Base-by-base conservation (phyloP, 2,329 filamentous ascomycete species). In the Paraconiothyrium sp. region DNA sequence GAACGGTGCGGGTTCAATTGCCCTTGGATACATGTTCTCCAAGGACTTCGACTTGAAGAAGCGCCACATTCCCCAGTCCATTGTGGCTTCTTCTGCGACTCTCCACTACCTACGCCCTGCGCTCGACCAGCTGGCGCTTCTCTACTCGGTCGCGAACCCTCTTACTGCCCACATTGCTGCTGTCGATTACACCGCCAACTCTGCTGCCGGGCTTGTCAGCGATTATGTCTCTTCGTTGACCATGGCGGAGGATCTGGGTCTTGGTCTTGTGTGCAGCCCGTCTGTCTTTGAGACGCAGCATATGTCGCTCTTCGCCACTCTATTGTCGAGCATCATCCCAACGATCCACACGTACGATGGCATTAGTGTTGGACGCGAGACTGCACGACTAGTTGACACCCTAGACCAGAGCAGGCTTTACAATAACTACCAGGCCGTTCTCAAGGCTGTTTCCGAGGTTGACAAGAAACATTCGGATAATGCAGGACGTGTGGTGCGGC, bases 11-110 rank as follows among this genome's bases (percentile, higher is more conserved):
- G 95, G 94, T 59, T 89, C 92, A 67, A 91, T 98, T 75, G 93
- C 95, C 24, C 86, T 99, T 52, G 95, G 95, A 60, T 99, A 99
- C 82, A 92, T 98, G 78, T 99, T 98, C 85, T 97, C 94, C 63
- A 92, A 93, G 74, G 95, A 99, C 81, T 97, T 97, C 74, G 94
- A 98, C 78, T 81, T 97, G 73, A 89, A 87, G 83, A 97, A 95
- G 85, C 89, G 94, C 69, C 89, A 95, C 76, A 89, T 97, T 61
- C 94, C 95, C 2, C 95, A 99, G 85, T 90, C 92, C 16, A 89
- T 99, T 66, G 82, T 99, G 66, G 94, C 93, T 10, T 92, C 93
- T 2, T 94, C 93, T 0, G 89, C 92, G 49, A 94, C 90, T 67
- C 84, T 99, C 67, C 88, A 89, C 62, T 90, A 91, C 75, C 86